Base-by-base conservation (phyloP, 1,139 yeast species). In the Sugiyamaella xylanicola region DNA sequence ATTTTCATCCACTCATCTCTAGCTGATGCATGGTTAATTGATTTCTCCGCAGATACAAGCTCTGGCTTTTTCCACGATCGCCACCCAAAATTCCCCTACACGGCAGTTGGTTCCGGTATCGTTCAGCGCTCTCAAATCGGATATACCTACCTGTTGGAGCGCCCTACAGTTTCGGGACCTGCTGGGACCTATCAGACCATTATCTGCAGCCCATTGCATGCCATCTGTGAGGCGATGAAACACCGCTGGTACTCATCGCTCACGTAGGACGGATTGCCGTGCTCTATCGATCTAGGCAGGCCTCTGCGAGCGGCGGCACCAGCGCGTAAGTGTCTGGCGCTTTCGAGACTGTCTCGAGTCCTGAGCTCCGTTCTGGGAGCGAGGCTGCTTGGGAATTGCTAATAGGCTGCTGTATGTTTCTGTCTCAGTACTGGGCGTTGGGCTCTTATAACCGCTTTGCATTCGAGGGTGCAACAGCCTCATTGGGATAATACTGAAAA, bases 401-500 rank as follows among this genome's bases (percentile, higher is more conserved):
- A n/a, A n/a, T n/a, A n/a, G n/a, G n/a, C n/a, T n/a, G n/a, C n/a
- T n/a, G n/a, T n/a, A n/a, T n/a, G n/a, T n/a, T n/a, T n/a, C n/a
- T n/a, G n/a, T n/a, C n/a, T n/a, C n/a, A n/a, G n/a, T n/a, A n/a
- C n/a, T n/a, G n/a, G n/a, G n/a, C n/a, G n/a, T n/a, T n/a, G n/a
- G n/a, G n/a, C n/a, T n/a, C n/a, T n/a, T n/a, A 46, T 46, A 46
- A 46, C 36, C 50, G 50, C 50, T 36, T 11, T 45, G 49, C 49
- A 35, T 9, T 29, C 17, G 4, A 32, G 49, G 49, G 25, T 45
- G 27, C 5, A 46, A 19, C 36, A 17, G 37, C 50, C 50, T n/a
- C 17, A 46, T 36, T 36, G 42, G 50, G 50, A 37, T 45, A 15
- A 32, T 8, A 8, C 13, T 15, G 32, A 5, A 25, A 7, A 5